Conservation (phyloP, 306 rosid genomes). For the Elaeagnus macrophylla region DNA sequence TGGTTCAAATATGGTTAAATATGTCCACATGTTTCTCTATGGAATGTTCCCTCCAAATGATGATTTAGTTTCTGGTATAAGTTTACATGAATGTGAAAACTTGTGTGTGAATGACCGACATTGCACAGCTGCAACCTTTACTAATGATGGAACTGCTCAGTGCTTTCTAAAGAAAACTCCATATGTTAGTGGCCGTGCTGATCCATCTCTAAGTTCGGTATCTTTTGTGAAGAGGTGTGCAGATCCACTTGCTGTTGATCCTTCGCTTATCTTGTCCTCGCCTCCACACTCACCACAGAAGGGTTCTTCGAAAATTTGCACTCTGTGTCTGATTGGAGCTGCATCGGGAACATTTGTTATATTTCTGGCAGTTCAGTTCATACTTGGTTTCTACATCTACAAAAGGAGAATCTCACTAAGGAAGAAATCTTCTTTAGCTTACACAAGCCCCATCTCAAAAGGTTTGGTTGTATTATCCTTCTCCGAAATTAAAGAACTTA, state of each 20-base stretch:
- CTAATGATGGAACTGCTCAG: conserved; percentile 53
- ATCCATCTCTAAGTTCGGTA: conserved; percentile 47
- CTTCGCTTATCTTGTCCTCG: conserved; percentile 19
- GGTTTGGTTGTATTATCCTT: conserved; percentile 46
- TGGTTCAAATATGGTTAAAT: conserved; percentile 21
- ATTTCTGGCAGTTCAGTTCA: conserved; percentile 44
- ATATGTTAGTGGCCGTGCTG: conserved; percentile 54
- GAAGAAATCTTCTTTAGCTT: conserved; percentile 29
- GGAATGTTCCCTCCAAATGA: conserved; percentile 57
- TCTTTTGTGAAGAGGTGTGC: conserved; percentile 64
- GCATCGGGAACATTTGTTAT: conserved; percentile 43
- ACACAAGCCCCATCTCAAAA: conserved; percentile 33
- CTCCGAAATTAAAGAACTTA: conserved; percentile 51
- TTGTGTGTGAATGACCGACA: conserved; percentile 43
- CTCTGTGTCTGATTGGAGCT: conserved; percentile 53
- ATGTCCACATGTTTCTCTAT: conserved; percentile 36
- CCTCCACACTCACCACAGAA: conserved; percentile 12
- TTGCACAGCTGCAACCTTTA: conserved; percentile 58
- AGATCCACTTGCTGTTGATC: conserved; percentile 63
- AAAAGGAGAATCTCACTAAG: conserved; percentile 27
- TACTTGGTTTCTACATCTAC: conserved; percentile 39
- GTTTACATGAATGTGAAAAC: conserved; percentile 44
- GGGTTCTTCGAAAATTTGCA: conserved; percentile 28
- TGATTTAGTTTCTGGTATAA: conserved; percentile 30
- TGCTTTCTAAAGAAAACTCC: conserved; percentile 49